Evolutionary conservation across 2,329 filamentous ascomycete genomes (phyloP), one percentile per base, ranked within the genome.

Genomic region (Didymellaceae sp.): DNA sequence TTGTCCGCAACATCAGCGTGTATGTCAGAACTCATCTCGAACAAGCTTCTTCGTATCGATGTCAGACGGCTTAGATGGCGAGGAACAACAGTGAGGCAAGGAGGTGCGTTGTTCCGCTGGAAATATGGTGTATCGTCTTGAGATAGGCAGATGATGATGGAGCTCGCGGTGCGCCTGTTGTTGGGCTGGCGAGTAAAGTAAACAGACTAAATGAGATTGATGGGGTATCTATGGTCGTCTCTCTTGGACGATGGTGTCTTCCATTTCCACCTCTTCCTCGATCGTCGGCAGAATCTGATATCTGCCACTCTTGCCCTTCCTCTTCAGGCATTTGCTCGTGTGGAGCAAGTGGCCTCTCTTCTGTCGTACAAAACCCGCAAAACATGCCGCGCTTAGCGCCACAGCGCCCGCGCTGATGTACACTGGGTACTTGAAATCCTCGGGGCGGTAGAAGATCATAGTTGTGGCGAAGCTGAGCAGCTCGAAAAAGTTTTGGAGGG

Each of bases 401-500:
- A 86, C 78, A 0, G 85, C 82, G 0, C 62, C 74, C 2, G 80
- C 77, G 46, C 83, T 87, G 37, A 89, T 78, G 6, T 82, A 67
- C 0, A 83, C 80, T 0, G 88, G 87, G 65, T 81, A 86, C 46
- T 76, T 76, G 66, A 91, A 91, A 60, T 89, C 79, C 3, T 81
- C 77, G 0, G 88, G 87, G 0, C 75, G 73, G 1, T 82, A 77
- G 54, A 86, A 90, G 4, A 86, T 65, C 52, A 90, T 84, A 0
- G 88, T 91, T 0, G 80, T 79, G 0, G 78, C 78, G 63, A 84
- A 91, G 0, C 87, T 86, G 1, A 85, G 69, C 38, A 91, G 77
- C 68, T 91, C 88, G 54, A 90, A 90, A 0, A 82, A 58, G 54
- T 86, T 91, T 66, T 91, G 88, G 30, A 86, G 78, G 0, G 84